phyloP scores from a whole-genome alignment of 2,329 filamentous ascomycete species.

The Immersiporthe knoxdaviesiana region DNA sequence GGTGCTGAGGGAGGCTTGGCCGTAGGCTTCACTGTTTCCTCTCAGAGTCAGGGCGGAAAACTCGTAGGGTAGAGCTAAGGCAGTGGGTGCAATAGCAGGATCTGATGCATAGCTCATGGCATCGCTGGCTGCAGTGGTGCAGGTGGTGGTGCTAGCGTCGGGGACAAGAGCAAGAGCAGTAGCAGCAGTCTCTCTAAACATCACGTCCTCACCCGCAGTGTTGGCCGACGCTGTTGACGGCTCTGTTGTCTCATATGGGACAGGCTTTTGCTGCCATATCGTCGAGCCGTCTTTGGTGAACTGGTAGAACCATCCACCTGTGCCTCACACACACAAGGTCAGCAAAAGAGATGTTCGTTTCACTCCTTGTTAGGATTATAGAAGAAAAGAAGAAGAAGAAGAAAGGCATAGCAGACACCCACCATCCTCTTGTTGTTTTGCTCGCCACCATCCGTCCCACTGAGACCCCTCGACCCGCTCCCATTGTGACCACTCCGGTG shows the following conservation, averaged over 20 bases:
- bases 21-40: constrained; percentile 20
- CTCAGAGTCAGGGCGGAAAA: constrained; percentile 16
- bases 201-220: constrained; percentile 23
- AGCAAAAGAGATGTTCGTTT: neutral
- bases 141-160: neutral
- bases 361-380: neutral
- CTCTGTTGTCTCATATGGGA: neutral
- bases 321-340: neutral
- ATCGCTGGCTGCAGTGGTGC: neutral
- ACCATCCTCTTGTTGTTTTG: constrained; percentile 16
- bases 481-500: constrained; percentile 25
- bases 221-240: constrained; percentile 9
- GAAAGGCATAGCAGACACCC: neutral
- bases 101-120: neutral
- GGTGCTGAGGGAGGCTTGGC: constrained; percentile 6
- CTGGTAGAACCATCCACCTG: constrained; percentile 25
- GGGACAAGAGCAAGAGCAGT: constrained; percentile 9
- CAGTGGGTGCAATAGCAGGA: constrained; percentile 2
- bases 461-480: constrained; percentile 6
- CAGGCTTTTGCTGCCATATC: constrained; percentile 24
- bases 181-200: constrained; percentile 16
- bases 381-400: no score
- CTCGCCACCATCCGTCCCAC: constrained; percentile 29
- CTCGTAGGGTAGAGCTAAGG: constrained; percentile 5
- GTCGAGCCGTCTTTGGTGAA: constrained; percentile 24